Conservation (phyloP, 305 asterid species). For the Lippia alba region DNA sequence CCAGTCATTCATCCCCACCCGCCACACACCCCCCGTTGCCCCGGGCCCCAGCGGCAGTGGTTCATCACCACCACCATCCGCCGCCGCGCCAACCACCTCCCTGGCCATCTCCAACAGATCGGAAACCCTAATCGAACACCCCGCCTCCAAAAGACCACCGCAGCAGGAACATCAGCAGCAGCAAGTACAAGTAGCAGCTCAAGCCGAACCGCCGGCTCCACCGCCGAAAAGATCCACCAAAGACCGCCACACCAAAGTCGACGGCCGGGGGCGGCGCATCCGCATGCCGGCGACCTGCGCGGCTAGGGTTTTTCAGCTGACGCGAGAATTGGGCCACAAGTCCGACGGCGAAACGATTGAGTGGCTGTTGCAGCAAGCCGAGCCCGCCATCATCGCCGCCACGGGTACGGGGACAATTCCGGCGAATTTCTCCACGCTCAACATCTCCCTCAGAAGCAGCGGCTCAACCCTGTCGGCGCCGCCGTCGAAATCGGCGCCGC, state of each 20-base stretch:
- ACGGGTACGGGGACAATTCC: conserved; percentile 89
- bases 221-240: conserved; percentile 64
- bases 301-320: conserved; percentile 80
- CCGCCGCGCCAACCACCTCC: conserved; percentile 41
- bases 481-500: conserved; percentile 70
- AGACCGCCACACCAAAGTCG: conserved; percentile 89
- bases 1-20: conserved; percentile 47
- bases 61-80: conserved; percentile 35
- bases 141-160: conserved; percentile 40
- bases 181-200: conserved; percentile 24
- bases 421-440: conserved; percentile 68
- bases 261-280: conserved; percentile 84
- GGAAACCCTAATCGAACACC: conserved; percentile 49
- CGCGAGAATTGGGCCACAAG: conserved; percentile 74
- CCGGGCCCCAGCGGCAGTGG: conserved; percentile 11
- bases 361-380: conserved; percentile 87
- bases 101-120: conserved; percentile 67
- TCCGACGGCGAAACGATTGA: conserved; percentile 82
- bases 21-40: conserved; percentile 27
- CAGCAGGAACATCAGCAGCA: conserved; percentile 36
- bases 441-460: conserved; percentile 71
- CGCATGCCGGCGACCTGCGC: conserved; percentile 91
- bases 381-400: conserved; percentile 79
- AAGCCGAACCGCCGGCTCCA: conserved; percentile 1
- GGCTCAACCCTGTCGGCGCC: conserved; percentile 68